Evolutionary conservation across 257 asterid genomes (phyloP).

Genomic region (Jasminum sambac): DNA sequence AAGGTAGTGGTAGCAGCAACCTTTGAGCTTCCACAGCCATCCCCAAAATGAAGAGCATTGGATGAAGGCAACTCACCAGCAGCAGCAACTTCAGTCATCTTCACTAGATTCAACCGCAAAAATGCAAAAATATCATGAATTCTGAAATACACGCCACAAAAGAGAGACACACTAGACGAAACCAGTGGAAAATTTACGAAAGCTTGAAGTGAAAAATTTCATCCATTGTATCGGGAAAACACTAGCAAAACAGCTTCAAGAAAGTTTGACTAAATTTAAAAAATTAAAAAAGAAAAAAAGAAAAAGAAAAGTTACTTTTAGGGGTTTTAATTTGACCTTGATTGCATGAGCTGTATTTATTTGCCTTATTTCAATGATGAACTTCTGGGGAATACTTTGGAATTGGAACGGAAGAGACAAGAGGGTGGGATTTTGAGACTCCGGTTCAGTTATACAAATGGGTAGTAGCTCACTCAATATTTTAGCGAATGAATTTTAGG

Average conservation of each 20-base stretch:
- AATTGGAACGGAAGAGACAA: neutral
- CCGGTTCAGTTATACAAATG: constrained; percentile 5
- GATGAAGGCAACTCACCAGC: constrained; percentile 51
- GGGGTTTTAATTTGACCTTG: constrained; percentile 23
- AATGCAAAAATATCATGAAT: neutral
- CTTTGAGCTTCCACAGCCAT: constrained; percentile 48
- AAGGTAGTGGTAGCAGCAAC: constrained; percentile 34
- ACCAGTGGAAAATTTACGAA: neutral
- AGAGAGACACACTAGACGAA: neutral
- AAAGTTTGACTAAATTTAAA: neutral
- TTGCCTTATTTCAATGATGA: too few species aligned
- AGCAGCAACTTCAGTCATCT: constrained; percentile 70
- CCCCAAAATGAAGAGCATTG: constrained; percentile 49
- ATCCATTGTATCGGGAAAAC: neutral
- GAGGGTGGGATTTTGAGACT: constrained; percentile 2
- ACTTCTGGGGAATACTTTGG: neutral
- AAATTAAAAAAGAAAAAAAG: too few species aligned
- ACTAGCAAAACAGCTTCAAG: neutral
- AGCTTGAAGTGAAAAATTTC: neutral
- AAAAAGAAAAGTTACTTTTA: constrained; percentile 6
- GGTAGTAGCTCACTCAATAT: too few species aligned
- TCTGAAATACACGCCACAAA: neutral
- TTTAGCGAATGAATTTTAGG: too few species aligned
- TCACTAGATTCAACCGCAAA: constrained; percentile 26
- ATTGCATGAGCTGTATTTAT: neutral